Percentiles rank a stretch among this genome's conserved stretches.
phyloP scores from a whole-genome alignment of 148 eudicot species.

The Rhododendron ovatum region DNA sequence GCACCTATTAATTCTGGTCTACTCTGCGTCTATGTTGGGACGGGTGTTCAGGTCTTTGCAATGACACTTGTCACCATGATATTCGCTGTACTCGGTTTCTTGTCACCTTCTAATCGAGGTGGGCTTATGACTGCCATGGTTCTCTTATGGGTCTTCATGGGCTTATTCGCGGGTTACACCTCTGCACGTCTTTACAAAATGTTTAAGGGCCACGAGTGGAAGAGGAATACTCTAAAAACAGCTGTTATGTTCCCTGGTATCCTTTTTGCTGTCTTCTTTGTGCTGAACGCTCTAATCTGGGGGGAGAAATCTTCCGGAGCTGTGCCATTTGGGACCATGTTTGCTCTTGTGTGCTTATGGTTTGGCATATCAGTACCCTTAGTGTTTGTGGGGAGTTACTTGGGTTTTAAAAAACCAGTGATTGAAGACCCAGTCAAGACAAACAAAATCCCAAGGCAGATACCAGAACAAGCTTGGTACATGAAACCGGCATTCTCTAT shows the following conservation, averaged over 20 bases:
- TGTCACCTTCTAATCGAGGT: constrained; percentile 44
- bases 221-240: constrained; percentile 28
- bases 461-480: constrained; percentile 39
- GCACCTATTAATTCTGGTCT: constrained; percentile 32
- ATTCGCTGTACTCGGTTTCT: constrained; percentile 38
- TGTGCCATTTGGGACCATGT: constrained; percentile 37
- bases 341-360: constrained; percentile 32
- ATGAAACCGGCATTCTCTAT: constrained; percentile 33
- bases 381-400: constrained; percentile 39
- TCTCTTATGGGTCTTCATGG: constrained; percentile 48
- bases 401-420: constrained; percentile 27
- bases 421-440: constrained; percentile 34
- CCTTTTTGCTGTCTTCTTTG: constrained; percentile 27
- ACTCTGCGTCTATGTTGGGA: constrained; percentile 41
- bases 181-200: constrained; percentile 33
- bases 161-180: constrained; percentile 36
- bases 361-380: constrained; percentile 37
- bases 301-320: constrained; percentile 40
- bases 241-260: constrained; percentile 31
- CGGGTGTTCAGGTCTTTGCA: constrained; percentile 38
- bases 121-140: constrained; percentile 50
- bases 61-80: constrained; percentile 44
- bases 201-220: constrained; percentile 35
- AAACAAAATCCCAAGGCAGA: constrained; percentile 37
- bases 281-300: constrained; percentile 37